Base-by-base conservation (phyloP, 345 rosid species). In the Eucalyptus cloeziana region DNA sequence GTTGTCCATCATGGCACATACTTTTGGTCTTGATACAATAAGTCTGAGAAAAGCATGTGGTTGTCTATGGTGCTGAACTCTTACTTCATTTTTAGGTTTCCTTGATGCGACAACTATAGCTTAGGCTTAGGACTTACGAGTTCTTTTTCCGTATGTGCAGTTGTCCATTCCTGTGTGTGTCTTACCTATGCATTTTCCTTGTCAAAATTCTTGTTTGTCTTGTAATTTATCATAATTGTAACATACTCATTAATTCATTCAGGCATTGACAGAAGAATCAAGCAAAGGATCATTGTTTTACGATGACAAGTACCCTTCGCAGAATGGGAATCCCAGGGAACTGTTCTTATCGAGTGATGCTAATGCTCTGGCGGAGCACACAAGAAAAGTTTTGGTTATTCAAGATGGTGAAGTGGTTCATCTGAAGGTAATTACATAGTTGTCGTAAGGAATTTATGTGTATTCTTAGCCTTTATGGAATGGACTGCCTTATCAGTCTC, bases 401-500 rank as follows among this genome's bases (percentile, higher is more conserved):
- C 98, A 97, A 93, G 99, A 97, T 86, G 95, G 94, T 56, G 99
- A 96, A 95, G 97, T 97, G 86, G 96, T 96, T 89, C 94, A 95
- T 92, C 93, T 97, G 52, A 95, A 97, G 99, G 99, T 97, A 91
- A 33, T 60, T 69, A 69, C 4, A 33, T 31, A 33, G 33, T 27
- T 89, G 87, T 30, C 44, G 30, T n/a, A 17, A 71, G 67, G 44
- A 45, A 64, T 14, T 17, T 67, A 21, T 4, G 33, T 17, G 37
- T 49, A 22, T 89, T 67, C 58, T 76, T 87, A 56, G 4, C 80
- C 44, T 69, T 16, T 31, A 31, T 69, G 80, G 43, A 3, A 9
- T 8, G 4, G 80, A 8, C 13, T 33, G 43, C 80, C 24, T 69
- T 16, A 8, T 33, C 44, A 2, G 13, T 31, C 44, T 33, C 43